These are phyloP conservation scores for Microcera coccophila DNA, from an alignment of 2,329 filamentous ascomycete genomes.

Conservation along the genomic window DNA sequence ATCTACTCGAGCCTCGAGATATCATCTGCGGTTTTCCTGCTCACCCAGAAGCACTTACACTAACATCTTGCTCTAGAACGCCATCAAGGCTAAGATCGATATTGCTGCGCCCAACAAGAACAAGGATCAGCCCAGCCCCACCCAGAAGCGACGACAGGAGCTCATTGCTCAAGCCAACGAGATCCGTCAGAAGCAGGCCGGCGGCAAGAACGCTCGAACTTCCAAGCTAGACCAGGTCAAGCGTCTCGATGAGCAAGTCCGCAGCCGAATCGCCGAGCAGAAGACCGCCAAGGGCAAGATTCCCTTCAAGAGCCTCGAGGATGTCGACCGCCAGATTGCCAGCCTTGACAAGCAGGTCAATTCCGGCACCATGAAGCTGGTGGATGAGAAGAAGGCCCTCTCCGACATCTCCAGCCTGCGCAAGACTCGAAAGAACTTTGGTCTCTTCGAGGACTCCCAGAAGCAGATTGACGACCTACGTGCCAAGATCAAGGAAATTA, in stretches of 20 bases:
- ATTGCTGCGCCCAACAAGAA: slow-evolving; percentile 68
- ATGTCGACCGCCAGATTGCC: slow-evolving; percentile 79
- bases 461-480: slow-evolving; percentile 87
- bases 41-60: neutral
- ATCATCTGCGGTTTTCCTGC: neutral
- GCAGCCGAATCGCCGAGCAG: slow-evolving; percentile 78
- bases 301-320: slow-evolving; percentile 80
- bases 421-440: slow-evolving; percentile 89
- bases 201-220: slow-evolving; percentile 76
- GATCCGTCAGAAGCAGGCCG: slow-evolving; percentile 83
- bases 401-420: slow-evolving; percentile 76
- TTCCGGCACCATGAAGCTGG: slow-evolving; percentile 85
- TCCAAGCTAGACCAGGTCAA: slow-evolving; percentile 86
- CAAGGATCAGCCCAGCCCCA: slow-evolving; percentile 75
- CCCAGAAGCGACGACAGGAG: slow-evolving; percentile 79
- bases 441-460: slow-evolving; percentile 76
- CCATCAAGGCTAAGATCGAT: slow-evolving; percentile 84
- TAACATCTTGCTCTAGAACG: slow-evolving; percentile 57
- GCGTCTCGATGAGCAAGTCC: slow-evolving; percentile 83
- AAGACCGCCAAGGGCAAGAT: slow-evolving; percentile 79
- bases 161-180: slow-evolving; percentile 76
- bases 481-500: slow-evolving; percentile 81
- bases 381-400: slow-evolving; percentile 94
- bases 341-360: slow-evolving; percentile 82
- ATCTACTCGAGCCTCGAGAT: neutral